A percentile compares a stretch with the other conserved stretches of the same genome.
phyloP scores from a whole-genome alignment of 2,329 filamentous ascomycete genomes.

The Diaporthe sp. region DNA sequence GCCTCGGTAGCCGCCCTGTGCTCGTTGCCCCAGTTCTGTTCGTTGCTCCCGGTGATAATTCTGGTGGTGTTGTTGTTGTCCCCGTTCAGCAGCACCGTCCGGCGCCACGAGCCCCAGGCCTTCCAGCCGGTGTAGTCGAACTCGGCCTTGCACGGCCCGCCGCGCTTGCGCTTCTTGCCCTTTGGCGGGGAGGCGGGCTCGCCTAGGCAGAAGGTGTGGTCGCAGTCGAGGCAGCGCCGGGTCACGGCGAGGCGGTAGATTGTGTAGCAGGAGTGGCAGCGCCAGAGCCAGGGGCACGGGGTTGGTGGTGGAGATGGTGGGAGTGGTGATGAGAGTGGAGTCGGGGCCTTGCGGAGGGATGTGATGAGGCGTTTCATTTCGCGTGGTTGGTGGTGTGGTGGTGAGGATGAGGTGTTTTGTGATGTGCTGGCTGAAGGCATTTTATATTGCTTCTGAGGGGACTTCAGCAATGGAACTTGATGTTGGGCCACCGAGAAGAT shows the following conservation, averaged over 20 bases:
- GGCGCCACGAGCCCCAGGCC: conserved; percentile 49
- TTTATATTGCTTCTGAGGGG: background rate
- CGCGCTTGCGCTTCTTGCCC: conserved; percentile 29
- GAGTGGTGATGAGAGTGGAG: conserved; percentile 31
- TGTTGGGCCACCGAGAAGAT: background rate
- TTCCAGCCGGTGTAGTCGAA: conserved; percentile 54
- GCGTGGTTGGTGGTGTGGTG: background rate
- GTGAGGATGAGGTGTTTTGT: too few species aligned
- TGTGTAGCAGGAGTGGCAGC: conserved; percentile 50
- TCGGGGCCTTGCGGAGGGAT: conserved; percentile 13
- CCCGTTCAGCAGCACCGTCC: conserved; percentile 41
- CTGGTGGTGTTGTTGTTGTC: background rate
- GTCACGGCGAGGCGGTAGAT: conserved; percentile 51
- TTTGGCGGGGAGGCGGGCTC: conserved; percentile 40
- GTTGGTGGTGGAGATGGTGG: background rate
- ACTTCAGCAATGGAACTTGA: too few species aligned
- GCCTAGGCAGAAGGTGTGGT: conserved; percentile 52
- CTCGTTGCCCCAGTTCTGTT: conserved; percentile 35
- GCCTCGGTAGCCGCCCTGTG: background rate
- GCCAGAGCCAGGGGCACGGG: conserved; percentile 51
- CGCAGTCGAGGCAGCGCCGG: conserved; percentile 56
- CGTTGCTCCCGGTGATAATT: too few species aligned
- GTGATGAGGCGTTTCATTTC: background rate
- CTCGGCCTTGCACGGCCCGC: conserved; percentile 46
- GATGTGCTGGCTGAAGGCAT: background rate